Conservation (phyloP, 176 grass and related monocot genomes). For the Alopecurus myosuroides region DNA sequence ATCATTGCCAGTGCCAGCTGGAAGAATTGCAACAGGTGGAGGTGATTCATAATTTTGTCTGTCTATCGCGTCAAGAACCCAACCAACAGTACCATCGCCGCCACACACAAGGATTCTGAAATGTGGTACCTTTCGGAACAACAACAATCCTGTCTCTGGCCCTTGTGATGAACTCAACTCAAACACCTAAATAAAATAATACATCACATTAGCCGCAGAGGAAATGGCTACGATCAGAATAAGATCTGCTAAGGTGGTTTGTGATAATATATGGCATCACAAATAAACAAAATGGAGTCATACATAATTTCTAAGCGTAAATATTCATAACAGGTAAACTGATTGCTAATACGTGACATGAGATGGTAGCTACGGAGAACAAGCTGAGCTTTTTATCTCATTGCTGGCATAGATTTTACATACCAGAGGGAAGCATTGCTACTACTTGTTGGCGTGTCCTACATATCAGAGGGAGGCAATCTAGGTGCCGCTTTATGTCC, state of each 20-base stretch:
- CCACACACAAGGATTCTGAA: constrained; percentile 79
- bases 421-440: neutral
- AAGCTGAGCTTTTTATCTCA: neutral
- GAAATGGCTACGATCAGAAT: neutral
- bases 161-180: constrained; percentile 66
- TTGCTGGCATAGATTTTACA: neutral
- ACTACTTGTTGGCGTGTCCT: neutral
- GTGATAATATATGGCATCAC: neutral
- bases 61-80: constrained; percentile 70
- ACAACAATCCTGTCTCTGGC: constrained; percentile 48
- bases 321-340: neutral
- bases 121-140: constrained; percentile 70
- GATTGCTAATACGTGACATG: neutral
- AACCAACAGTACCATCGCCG: constrained; percentile 71
- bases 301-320: neutral
- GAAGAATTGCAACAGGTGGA: constrained; percentile 74
- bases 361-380: neutral
- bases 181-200: constrained; percentile 46
- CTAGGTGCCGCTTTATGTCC: neutral
- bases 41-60: constrained; percentile 69
- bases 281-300: neutral
- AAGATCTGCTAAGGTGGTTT: neutral
- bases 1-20: constrained; percentile 85
- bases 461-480: neutral
- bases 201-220: constrained; percentile 1